Base-by-base conservation (phyloP, 768 basidiomycete genomes). In the Glaciozyma antarctica region DNA sequence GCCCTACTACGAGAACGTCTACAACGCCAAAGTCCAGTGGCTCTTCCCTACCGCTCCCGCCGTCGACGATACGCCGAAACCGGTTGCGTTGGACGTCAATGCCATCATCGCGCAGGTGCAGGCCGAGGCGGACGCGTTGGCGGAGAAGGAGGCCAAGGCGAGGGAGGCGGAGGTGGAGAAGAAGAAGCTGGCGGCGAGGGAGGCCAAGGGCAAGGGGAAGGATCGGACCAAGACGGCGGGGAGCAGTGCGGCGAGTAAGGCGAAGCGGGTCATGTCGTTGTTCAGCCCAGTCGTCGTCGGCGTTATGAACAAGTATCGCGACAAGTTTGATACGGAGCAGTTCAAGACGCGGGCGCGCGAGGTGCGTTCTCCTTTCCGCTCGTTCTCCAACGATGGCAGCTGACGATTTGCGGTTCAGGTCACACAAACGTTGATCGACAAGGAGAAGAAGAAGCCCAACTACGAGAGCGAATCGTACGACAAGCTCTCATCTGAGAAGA, bases 321-420 rank as follows among this genome's bases (percentile, higher is more conserved):
- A 85, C 61, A 78, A 84, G 53, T 82, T 95, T 65, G 76, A 79
- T 76, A 82, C 83, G 58, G 91, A 95, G 10, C 75, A 80, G 60
- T 97, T 98, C 82, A 99, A 99, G 81, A 86, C 86, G 75, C 85
- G 95, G 74, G 95, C 95, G 3, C 90, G 91, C 75, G 90, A 97
- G 83, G 94, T 90, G 67, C 66, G 82, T 41, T 10, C 19, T 53
- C 16, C 5, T 54, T 15, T 26, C 43, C 32, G 7, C 26, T 12
- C 43, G n/a, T 30, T 1, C 13, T 12, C 51, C 43, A 9, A 49
- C 21, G 22, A 24, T 44, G 55, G n/a, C 1, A n/a, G 17, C 51
- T 48, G 19, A 49, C 38, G 60, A 15, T 32, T 4, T 45, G 24
- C 61, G 62, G 66, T 24, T 19, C 73, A 95, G 93, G 80, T 95